phyloP scores from a whole-genome alignment of 495 filamentous ascomycete species.

The Bombardia bombarda region DNA sequence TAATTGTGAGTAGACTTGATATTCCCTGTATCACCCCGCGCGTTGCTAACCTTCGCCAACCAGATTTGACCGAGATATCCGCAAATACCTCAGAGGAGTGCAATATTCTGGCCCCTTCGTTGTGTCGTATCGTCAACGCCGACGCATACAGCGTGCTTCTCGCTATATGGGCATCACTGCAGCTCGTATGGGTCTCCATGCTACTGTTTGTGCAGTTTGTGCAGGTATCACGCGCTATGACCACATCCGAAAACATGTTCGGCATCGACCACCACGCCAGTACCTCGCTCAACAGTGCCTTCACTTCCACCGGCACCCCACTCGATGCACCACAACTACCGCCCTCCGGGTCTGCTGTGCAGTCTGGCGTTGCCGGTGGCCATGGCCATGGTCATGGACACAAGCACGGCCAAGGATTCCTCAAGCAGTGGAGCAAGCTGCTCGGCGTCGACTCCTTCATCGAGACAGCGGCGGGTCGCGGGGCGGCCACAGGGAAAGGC shows the following conservation, averaged over 20 bases:
- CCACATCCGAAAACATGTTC: slow-evolving; percentile 92
- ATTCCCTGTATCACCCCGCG: too few species aligned
- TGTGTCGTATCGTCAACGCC: slow-evolving; percentile 67
- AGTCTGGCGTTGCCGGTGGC: slow-evolving; percentile 14
- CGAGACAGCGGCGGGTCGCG: slow-evolving; percentile 60
- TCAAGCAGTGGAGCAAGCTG: slow-evolving; percentile 72
- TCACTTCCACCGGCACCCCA: slow-evolving; percentile 71
- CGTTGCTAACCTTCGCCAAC: too few species aligned
- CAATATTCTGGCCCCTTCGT: slow-evolving; percentile 60
- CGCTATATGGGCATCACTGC: slow-evolving; percentile 66
- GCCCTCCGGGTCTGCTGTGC: slow-evolving; percentile 27
- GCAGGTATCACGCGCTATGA: slow-evolving; percentile 84
- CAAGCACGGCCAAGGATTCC: slow-evolving; percentile 46
- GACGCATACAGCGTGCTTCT: slow-evolving; percentile 81
- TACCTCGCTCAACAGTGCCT: slow-evolving; percentile 64
- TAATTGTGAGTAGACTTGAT: slow-evolving; percentile 29
- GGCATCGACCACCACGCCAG: slow-evolving; percentile 51
- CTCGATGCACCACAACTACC: slow-evolving; percentile 40
- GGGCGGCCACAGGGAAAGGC: slow-evolving; percentile 33
- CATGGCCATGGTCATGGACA: slow-evolving; percentile 36
- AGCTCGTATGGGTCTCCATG: slow-evolving; percentile 93
- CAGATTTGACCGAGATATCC: slow-evolving; percentile 28
- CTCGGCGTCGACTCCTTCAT: slow-evolving; percentile 90
- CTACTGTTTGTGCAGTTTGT: slow-evolving; percentile 85
- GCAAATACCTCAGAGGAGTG: slow-evolving; percentile 44